These are phyloP conservation scores for Trichoderma gamsii DNA, from an alignment of 495 filamentous ascomycete genomes.

Conservation along the genomic window DNA sequence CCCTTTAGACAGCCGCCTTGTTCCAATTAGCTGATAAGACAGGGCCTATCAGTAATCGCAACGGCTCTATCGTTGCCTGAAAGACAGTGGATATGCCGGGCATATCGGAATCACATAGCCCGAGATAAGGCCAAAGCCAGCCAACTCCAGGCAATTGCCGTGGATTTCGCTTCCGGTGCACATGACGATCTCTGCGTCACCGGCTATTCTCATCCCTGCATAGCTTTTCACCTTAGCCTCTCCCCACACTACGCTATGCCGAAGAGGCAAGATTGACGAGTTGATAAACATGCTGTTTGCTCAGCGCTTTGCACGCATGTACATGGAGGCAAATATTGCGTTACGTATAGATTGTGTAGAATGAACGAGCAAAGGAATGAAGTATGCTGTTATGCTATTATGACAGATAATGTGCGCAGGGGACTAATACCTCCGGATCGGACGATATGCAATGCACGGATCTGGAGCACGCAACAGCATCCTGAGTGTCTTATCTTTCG, in stretches of 20 bases:
- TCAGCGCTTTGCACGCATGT: neutral
- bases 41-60: too few species aligned
- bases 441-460: neutral
- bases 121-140: neutral
- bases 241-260: neutral
- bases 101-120: neutral
- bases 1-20: too few species aligned
- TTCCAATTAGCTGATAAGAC: too few species aligned
- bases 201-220: constrained; percentile 3
- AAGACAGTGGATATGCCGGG: neutral
- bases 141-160: neutral
- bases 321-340: too few species aligned
- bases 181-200: constrained; percentile 8
- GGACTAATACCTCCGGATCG: neutral
- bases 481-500: neutral
- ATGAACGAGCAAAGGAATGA: neutral
- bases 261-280: too few species aligned
- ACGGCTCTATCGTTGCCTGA: neutral
- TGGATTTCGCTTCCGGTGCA: neutral
- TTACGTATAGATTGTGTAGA: too few species aligned
- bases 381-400: too few species aligned
- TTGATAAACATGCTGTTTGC: neutral
- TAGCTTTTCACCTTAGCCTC: neutral
- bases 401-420: neutral
- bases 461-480: neutral